Evolutionary conservation across 768 basidiomycete species (phyloP), one percentile per base, ranked within the genome.

Genomic region (Gymnopilus dilepis): DNA sequence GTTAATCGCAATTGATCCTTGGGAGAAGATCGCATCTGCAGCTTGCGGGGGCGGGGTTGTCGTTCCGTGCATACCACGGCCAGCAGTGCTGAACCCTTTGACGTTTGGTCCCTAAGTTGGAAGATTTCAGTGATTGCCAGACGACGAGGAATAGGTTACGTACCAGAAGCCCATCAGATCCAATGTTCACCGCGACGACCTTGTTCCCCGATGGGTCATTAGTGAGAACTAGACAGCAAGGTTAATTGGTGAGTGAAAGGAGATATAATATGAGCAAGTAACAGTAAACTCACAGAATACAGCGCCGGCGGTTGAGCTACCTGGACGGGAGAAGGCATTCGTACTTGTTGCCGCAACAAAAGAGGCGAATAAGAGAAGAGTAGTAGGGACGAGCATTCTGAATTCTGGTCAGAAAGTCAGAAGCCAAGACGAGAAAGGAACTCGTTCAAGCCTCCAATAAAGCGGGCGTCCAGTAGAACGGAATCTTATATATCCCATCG

Each of bases 201-300:
- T 53, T 53, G 37, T 53, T 53, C 1, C 51, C 51, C 13, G 51
- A 53, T 6, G 51, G 51, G 22, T 53, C 51, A 37, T 53, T 37
- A 3, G 51, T 53, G 6, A 53, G 13, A 21, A 53, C 51, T 53
- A 19, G 12, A 21, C 8, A 45, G 19, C 2, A 19, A 7, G 42
- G 15, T 13, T 17, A 15, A 7, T 13, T 26, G 4, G 13, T 15
- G 24, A 24, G 22, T 56, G 22, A 28, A 30, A 51, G 4, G 2
- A 11, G 19, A 19, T 11, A 37, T n/a, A 3, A 1, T 28, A 3
- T 21, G 15, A 4, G 19, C 8, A 2, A 4, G 37, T 12, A 4
- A 37, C 12, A 2, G 8, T 19, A 4, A 7, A 21, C 51, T 34
- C 11, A 37, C 51, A 53, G 31, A 34, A 53, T 22, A 37, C 33